Conservation (phyloP, 2,329 filamentous ascomycete species). For the Lasiodiplodia sp. region DNA sequence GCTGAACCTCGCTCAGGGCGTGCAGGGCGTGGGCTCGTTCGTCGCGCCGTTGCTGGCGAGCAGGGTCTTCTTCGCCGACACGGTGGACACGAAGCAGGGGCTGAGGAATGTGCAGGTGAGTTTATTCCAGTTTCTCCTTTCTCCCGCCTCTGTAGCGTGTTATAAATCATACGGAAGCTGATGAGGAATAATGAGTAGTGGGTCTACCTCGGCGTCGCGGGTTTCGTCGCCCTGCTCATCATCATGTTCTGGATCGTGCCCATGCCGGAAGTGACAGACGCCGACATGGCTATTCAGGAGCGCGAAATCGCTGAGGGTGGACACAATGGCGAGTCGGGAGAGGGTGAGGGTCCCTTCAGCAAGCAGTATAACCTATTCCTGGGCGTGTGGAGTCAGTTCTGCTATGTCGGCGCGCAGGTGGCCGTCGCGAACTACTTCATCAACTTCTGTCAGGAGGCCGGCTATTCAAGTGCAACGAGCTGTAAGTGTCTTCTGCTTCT, state of each 20-base stretch:
- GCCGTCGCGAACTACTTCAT: constrained; percentile 30
- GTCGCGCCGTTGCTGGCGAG: constrained; percentile 66
- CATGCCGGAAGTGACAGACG: constrained; percentile 67
- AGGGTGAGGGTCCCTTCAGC: constrained; percentile 25
- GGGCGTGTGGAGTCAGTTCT: constrained; percentile 25
- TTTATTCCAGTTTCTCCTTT: background rate
- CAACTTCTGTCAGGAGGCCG: constrained; percentile 34
- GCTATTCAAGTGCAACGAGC: constrained; percentile 31
- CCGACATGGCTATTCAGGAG: constrained; percentile 59
- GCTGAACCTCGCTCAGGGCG: constrained; percentile 66
- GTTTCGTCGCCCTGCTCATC: constrained; percentile 66
- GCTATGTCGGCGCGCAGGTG: constrained; percentile 25
- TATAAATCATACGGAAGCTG: background rate
- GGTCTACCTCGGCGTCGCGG: constrained; percentile 69
- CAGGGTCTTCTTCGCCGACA: constrained; percentile 60
- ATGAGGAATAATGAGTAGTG: constrained; percentile 45
- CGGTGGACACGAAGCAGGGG: constrained; percentile 52
- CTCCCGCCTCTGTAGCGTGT: background rate
- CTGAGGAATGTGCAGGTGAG: constrained; percentile 48
- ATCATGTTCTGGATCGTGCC: constrained; percentile 68
- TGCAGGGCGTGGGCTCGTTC: constrained; percentile 68
- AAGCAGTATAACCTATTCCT: constrained; percentile 34
- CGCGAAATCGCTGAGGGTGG: constrained; percentile 13
- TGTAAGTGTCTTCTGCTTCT: constrained; percentile 23
- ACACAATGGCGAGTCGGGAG: background rate